A percentile compares a stretch with the other conserved stretches of the same genome.
Evolutionary conservation across 495 filamentous ascomycete genomes (phyloP).

Genomic region (Clavariopsis aquatica): DNA sequence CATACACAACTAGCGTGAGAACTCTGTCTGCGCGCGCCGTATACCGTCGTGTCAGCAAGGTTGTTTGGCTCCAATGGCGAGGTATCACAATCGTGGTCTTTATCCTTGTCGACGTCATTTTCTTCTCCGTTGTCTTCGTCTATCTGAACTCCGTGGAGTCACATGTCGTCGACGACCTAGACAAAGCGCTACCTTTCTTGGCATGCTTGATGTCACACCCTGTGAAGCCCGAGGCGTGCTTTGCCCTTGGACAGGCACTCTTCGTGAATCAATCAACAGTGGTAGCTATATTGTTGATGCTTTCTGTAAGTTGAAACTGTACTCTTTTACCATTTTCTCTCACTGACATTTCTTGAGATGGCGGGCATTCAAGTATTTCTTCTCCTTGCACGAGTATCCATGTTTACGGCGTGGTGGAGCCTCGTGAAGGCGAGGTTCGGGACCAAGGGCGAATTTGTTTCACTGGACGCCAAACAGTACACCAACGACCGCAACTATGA

Average conservation of each 20-base stretch:
- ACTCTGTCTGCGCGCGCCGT: slow-evolving; percentile 85
- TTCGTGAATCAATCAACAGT: slow-evolving; percentile 75
- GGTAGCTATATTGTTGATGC: slow-evolving; percentile 75
- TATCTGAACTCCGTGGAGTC: slow-evolving; percentile 72
- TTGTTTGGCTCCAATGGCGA: slow-evolving; percentile 92
- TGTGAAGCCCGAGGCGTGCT: slow-evolving; percentile 67
- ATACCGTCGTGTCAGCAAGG: slow-evolving; percentile 78
- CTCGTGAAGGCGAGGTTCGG: slow-evolving; percentile 54
- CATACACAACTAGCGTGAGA: slow-evolving; percentile 72
- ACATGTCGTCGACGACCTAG: slow-evolving; percentile 54
- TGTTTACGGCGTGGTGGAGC: slow-evolving; percentile 82
- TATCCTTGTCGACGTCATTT: slow-evolving; percentile 85
- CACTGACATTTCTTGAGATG: slow-evolving; percentile 53
- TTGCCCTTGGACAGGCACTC: slow-evolving; percentile 56
- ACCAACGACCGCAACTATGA: slow-evolving; percentile 75
- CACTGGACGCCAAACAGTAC: slow-evolving; percentile 71
- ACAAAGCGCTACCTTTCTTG: slow-evolving; percentile 65
- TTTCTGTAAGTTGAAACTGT: slow-evolving; percentile 60
- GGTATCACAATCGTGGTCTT: slow-evolving; percentile 83
- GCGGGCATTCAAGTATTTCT: slow-evolving; percentile 84
- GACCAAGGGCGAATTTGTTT: slow-evolving; percentile 74
- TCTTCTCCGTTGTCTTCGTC: slow-evolving; percentile 88
- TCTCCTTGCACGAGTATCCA: slow-evolving; percentile 75
- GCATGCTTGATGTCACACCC: slow-evolving; percentile 62
- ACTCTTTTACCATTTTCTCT: neutral